Base-by-base conservation (phyloP, 345 rosid genomes). In the Dovyalis caffra region DNA sequence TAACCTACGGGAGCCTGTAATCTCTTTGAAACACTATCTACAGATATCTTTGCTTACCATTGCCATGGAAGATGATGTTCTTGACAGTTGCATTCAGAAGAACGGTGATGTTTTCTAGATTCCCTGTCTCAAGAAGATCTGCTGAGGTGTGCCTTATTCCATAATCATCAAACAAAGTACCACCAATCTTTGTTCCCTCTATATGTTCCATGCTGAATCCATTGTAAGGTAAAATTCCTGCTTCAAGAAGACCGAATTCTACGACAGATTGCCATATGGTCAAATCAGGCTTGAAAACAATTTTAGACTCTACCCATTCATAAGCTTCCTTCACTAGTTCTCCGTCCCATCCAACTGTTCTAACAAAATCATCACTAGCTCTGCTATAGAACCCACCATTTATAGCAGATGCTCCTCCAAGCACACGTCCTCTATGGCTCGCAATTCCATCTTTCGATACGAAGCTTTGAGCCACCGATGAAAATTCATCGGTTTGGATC, bases 181-280 rank as follows among this genome's bases (percentile, higher is more conserved):
- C 96, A 57, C 96, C 88, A 6, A 94, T 89, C 81, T 89, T 92
- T 32, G 97, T 94, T 58, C 93, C 97, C 68, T 86, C 80, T 21
- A 83, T 68, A 69, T 93, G 98, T 23, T 89, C 97, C 81, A 87
- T 79, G 64, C 74, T 91, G 61, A 78, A 90, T n/a, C 93, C 93
- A 21, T 90, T 90, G 6, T 86, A 86, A 1, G 97, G 98, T 56
- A 78, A 67, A 66, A 93, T 70, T 5, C 96, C 94, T 14, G 94
- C 92, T 86, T 91, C 93, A 51, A 89, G 92, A 63, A 92, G 88
- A 38, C 91, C 92, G 21, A 87, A 90, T 66, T 88, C 83, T 26
- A 88, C 82, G 11, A 84, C 86, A 34, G 82, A 76, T 82, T 92
- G 96, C 96, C 93, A 90, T 43, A 82, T 89, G 20, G 92, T 85